phyloP scores from a whole-genome alignment of 1,284 basidiomycete species.

The Apiotrichum gamsii region DNA sequence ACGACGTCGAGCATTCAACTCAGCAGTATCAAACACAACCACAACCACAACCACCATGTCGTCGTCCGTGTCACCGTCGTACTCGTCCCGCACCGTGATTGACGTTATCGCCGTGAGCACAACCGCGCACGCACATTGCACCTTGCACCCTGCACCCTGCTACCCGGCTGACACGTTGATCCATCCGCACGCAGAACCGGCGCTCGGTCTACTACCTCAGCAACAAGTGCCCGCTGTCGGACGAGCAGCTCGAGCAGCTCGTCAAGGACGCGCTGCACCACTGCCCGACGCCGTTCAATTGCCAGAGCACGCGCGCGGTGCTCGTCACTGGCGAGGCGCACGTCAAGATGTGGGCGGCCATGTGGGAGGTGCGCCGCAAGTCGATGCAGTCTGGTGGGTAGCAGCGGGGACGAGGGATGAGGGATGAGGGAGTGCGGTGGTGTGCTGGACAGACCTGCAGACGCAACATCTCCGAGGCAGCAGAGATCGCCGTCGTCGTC shows the following conservation, averaged over 20 bases:
- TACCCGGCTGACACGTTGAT: background rate
- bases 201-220: slow-evolving; percentile 47
- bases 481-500: too few species aligned
- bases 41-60: too few species aligned
- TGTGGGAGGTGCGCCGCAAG: slow-evolving; percentile 15
- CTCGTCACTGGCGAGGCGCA: slow-evolving; percentile 47
- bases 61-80: too few species aligned
- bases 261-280: slow-evolving; percentile 47
- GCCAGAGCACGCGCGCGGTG: slow-evolving; percentile 47
- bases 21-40: too few species aligned
- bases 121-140: too few species aligned
- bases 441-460: too few species aligned
- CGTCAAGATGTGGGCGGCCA: slow-evolving; percentile 47
- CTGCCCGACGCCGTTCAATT: slow-evolving; percentile 49
- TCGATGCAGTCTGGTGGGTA: background rate
- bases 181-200: slow-evolving; percentile 39
- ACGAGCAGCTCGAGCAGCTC: slow-evolving; percentile 43
- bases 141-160: too few species aligned
- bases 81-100: too few species aligned
- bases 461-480: slow-evolving; percentile 2
- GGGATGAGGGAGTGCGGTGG: too few species aligned
- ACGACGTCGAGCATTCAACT: too few species aligned
- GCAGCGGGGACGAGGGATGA: too few species aligned
- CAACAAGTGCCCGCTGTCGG: slow-evolving; percentile 40
- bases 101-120: too few species aligned